These are phyloP conservation scores for Argentina anserina DNA, from an alignment of 306 rosid species.

Conservation along the genomic window DNA sequence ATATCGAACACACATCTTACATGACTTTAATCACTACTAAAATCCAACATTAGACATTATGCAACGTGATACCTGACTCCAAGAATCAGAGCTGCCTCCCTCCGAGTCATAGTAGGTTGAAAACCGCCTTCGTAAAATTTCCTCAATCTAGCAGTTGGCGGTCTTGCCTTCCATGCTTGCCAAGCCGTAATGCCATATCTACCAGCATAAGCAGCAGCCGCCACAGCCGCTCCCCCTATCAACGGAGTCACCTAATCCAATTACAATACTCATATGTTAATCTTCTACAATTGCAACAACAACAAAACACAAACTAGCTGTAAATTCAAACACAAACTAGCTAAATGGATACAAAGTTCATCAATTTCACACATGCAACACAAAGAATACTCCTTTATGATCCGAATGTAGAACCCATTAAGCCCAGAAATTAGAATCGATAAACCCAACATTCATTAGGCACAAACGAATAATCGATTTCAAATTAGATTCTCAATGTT, in stretches of 20 bases:
- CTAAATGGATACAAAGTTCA: background rate
- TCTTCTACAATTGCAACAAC: background rate
- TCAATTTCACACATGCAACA: background rate
- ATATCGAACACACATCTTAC: background rate
- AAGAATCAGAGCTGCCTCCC: slow-evolving; percentile 78
- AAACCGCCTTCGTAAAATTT: slow-evolving; percentile 84
- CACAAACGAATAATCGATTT: background rate
- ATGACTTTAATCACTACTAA: background rate
- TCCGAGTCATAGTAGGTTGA: slow-evolving; percentile 60
- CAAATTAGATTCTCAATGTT: background rate
- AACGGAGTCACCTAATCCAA: slow-evolving; percentile 53
- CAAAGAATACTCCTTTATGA: background rate
- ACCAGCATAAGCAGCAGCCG: slow-evolving; percentile 85
- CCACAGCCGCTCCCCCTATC: slow-evolving; percentile 60
- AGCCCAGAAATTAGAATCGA: background rate
- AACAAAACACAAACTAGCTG: background rate
- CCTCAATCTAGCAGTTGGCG: slow-evolving; percentile 42
- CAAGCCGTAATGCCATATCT: slow-evolving; percentile 67
- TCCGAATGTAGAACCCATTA: background rate
- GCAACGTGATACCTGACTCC: slow-evolving; percentile 57
- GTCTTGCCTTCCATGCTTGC: slow-evolving; percentile 75
- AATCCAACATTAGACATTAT: background rate
- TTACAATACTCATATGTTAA: background rate
- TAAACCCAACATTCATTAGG: background rate
- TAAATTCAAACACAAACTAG: background rate